phyloP scores from a whole-genome alignment of 768 basidiomycete species.

The Leccinum disarticulatum region DNA sequence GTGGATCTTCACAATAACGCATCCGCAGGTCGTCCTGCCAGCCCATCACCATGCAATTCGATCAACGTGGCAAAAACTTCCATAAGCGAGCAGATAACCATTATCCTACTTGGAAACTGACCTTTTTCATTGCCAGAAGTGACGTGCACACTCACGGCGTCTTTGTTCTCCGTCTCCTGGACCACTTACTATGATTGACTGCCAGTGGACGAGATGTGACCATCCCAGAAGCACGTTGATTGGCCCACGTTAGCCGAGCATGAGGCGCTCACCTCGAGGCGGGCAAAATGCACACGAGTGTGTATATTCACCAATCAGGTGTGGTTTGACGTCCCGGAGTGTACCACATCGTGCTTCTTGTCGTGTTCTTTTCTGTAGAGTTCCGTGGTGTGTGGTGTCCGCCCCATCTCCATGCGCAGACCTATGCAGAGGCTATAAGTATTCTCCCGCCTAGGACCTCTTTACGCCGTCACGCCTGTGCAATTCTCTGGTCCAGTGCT shows the following conservation, averaged over 20 bases:
- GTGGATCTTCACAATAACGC: not conserved
- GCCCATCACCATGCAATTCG: no score
- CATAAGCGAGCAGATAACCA: no score
- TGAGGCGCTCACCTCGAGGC: constrained; percentile 20
- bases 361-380: constrained; percentile 1
- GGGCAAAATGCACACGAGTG: constrained; percentile 3
- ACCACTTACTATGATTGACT: not conserved
- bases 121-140: not conserved
- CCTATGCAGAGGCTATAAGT: constrained; percentile 18
- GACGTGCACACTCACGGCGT: not conserved
- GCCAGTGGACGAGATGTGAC: not conserved
- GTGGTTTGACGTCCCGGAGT: not conserved
- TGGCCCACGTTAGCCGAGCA: constrained; percentile 5
- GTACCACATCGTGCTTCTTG: not conserved
- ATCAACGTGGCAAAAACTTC: no score
- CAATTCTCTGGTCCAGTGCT: not conserved
- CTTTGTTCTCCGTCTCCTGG: not conserved
- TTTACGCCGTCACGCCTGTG: constrained; percentile 3
- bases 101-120: no score
- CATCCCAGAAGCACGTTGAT: not conserved
- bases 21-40: not conserved
- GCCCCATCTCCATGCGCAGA: constrained; percentile 17
- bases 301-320: constrained; percentile 6
- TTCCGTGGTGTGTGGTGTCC: constrained; percentile 18
- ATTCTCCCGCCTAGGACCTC: constrained; percentile 1